Base-by-base conservation (phyloP, 2,329 filamentous ascomycete species). In the Nothophoma quercina region DNA sequence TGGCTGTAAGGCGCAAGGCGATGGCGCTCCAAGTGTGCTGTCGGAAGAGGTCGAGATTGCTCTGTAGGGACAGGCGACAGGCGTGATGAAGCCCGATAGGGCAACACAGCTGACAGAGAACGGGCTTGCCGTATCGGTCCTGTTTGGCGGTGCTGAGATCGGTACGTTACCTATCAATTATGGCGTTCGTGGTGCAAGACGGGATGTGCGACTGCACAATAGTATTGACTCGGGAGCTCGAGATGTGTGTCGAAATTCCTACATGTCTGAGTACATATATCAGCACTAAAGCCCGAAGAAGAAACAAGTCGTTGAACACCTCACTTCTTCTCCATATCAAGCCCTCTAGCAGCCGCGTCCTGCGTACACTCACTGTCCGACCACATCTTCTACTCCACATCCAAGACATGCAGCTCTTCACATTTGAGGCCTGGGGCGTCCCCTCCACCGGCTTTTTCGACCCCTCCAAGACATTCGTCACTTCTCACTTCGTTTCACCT, bases 401-500 rank as follows among this genome's bases (percentile, higher is more conserved):
- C 6, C 15, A 4, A 36, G 52, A 26, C 21, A 63, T 63, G 60
- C 41, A 55, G 23, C 7, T 64, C 6, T 56, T 62, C 43, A 52
- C 61, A 4, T 66, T 60, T 40, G 58, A 56, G 25, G 22, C 52
- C 22, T 68, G 58, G 56, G 65, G 62, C 13, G 36, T 67, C 25
- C 52, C 59, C n/a, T 46, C 49, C 2, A 34, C 35, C 8, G 63
- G 63, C 9, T 73, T 74, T 50, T 74, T 76, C 51, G 79, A 81
- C 60, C 62, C 69, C 6, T 65, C 81, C 26, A 81, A 88, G 70
- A 84, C 86, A 49, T 91, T 89, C 74, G 84, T 86, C 70, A 93
- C 89, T 16, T 93, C 90, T n/a, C 92, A 89, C 88, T 75, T 91
- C 10, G 73, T 95, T 16, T 75, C 84, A 18, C 88, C 90, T 0